A percentile compares a stretch with the other conserved stretches of the same genome.
These are phyloP conservation scores for Didymella exigua DNA, from an alignment of 2,329 filamentous ascomycete genomes.

Conservation along the genomic window DNA sequence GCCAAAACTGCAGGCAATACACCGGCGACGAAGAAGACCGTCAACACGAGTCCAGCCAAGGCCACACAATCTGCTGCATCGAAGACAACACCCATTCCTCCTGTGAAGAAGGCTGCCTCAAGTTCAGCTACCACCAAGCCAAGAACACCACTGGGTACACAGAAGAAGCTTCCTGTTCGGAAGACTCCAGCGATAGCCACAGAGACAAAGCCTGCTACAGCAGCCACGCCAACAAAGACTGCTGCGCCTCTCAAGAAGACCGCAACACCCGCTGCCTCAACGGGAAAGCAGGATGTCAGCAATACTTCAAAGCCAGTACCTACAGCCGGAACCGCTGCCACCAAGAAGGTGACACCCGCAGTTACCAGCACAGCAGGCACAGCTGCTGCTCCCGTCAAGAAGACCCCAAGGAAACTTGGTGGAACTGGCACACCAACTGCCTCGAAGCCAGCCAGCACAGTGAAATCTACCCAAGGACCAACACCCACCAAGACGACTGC, in stretches of 20 bases:
- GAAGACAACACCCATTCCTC: constrained; percentile 10
- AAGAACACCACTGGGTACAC: constrained; percentile 29
- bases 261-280: constrained; percentile 19
- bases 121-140: constrained; percentile 18
- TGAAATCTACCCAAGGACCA: constrained; percentile 9
- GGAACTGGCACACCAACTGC: constrained; percentile 7
- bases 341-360: constrained; percentile 4
- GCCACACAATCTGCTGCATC: constrained; percentile 23
- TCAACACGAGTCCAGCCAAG: constrained; percentile 25
- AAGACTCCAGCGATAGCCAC: constrained; percentile 12
- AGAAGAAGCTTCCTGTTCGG: constrained; percentile 25
- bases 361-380: not conserved
- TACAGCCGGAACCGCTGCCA: constrained; percentile 5
- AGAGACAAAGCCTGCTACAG: constrained; percentile 16
- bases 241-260: constrained; percentile 29
- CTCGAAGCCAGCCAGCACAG: constrained; percentile 20
- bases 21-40: constrained; percentile 34
- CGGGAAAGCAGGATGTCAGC: constrained; percentile 23
- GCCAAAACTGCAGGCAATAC: constrained; percentile 35
- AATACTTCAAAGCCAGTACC: constrained; percentile 22
- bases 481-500: constrained; percentile 19
- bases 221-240: constrained; percentile 28
- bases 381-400: constrained; percentile 6
- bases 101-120: constrained; percentile 24
- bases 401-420: constrained; percentile 3